Evolutionary conservation across 2,329 filamentous ascomycete genomes (phyloP), one percentile per base, ranked within the genome.

Genomic region (Sporothrix variecibatus): DNA sequence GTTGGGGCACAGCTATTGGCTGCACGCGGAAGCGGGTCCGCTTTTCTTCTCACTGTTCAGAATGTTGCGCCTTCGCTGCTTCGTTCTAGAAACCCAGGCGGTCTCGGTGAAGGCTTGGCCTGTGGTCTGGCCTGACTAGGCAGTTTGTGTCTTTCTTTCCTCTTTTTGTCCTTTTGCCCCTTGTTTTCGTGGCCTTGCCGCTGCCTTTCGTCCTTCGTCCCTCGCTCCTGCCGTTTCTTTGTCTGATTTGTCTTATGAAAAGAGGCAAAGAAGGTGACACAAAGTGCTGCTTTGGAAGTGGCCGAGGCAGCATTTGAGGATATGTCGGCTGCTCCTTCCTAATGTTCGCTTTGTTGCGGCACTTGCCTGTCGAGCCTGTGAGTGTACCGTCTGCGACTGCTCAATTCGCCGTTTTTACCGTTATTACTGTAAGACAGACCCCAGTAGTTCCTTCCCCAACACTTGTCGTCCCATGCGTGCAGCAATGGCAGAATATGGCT

Each of bases 1-100:
- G 74, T 76, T 76, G 74, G 73, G 46, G 31, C 6, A n/a, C 23
- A 11, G 15, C 26, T 17, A 76, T 76, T 76, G 74, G 75, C 49
- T 34, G 31, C 46, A 20, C 20, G n/a, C 2, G 49, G 11, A 11
- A 31, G 9, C 12, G 23, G 56, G 12, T 38, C 75, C 74, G 56
- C 69, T 72, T 74, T 75, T 75, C 20, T 58, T 56, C 49, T 53
- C 31, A 40, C 49, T 56, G 49, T n/a, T 70, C 26, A 6, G n/a
- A 69, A 46, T n/a, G 62, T 68, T 62, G 72, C 17, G 51, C 40
- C n/a, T 62, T 65, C 60, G 34, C 11, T 65, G 60, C 60, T 56
- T 73, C 49, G 23, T 74, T 74, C 69, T 74, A 74, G 73, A 72
- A 74, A 51, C 56, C 51, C 15, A 67, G 62, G 38, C 34, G n/a